Percentiles rank a stretch among this genome's conserved stretches.
Conservation (phyloP, 2,329 filamentous ascomycete genomes). For the Penicillium glabrum region DNA sequence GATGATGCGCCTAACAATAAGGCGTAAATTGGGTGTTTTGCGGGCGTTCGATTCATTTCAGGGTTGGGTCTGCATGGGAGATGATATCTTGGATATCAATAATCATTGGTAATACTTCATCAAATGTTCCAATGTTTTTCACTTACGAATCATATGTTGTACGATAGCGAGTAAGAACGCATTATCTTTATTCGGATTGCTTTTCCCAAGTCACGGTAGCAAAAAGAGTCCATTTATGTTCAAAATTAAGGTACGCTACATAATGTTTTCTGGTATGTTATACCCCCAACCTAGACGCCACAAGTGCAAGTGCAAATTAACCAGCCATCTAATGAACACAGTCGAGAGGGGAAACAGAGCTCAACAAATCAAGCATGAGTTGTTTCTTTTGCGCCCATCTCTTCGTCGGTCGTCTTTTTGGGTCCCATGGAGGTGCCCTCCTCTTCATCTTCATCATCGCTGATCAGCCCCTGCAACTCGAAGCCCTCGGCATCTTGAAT, state of each 20-base stretch:
- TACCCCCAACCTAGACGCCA: not conserved
- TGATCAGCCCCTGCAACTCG: slow-evolving; percentile 86
- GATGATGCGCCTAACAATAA: not conserved
- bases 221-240: not conserved
- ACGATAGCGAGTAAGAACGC: slow-evolving; percentile 7
- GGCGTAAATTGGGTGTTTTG: not conserved
- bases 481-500: slow-evolving; percentile 86
- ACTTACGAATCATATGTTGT: slow-evolving; percentile 5
- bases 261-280: not conserved
- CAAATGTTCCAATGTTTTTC: not conserved
- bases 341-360: not conserved
- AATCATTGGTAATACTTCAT: not conserved
- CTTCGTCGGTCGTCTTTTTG: slow-evolving; percentile 21
- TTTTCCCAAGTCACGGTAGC: not conserved
- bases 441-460: slow-evolving; percentile 72
- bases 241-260: not conserved
- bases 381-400: slow-evolving; percentile 16
- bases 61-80: not conserved
- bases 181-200: not conserved
- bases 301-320: not conserved
- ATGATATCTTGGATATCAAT: not conserved
- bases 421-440: slow-evolving; percentile 28
- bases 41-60: not conserved
- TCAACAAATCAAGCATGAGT: not conserved
- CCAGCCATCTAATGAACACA: not conserved